Evolutionary conservation across 1,284 basidiomycete species (phyloP), one percentile per base, ranked within the genome.

Genomic region (Leccinum fallax): DNA sequence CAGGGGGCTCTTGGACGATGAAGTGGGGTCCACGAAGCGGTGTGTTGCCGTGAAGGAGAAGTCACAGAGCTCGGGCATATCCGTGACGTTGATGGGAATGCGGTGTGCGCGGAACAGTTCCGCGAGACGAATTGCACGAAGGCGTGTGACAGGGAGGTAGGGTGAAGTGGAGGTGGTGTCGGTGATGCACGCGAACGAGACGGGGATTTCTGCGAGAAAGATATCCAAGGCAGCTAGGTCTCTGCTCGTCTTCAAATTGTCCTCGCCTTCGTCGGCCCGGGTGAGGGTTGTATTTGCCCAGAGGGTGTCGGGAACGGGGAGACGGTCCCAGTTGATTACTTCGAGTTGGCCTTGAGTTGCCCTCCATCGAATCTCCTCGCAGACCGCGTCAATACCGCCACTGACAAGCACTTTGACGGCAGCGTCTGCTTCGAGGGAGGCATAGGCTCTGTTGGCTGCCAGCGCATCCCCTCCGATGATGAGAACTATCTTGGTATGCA

Each of bases 21-120:
- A 79, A n/a, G 72, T 68, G 7, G 78, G 66, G 63, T 84, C 79
- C 3, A 83, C 74, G 70, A 98, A 95, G 5, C 96, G 91, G 72
- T 98, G 94, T 0, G 89, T 87, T 0, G 95, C 87, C 0, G 93
- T 86, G 78, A 98, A 96, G 0, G 91, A 89, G 73, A 94, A 98
- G 71, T 97, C 94, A 74, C 94, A 97, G 24, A 97, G 81, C 9
- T 85, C 80, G 1, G 94, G 93, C 69, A 90, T 87, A 76, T 98
- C 97, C 7, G 94, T 88, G 34, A 93, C 86, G 69, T 97, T 98
- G 67, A 96, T 81, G 2, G 88, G 91, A 54, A 97, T 89, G 48
- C 86, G 83, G 19, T 84, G 81, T 0, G 77, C 65, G 30, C 75
- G 79, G 66, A 88, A 92, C 32, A 96, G 80, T 10, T 78, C 74